These are phyloP conservation scores for Blastomyces parvus DNA, from an alignment of 2,329 filamentous ascomycete genomes.

Conservation along the genomic window DNA sequence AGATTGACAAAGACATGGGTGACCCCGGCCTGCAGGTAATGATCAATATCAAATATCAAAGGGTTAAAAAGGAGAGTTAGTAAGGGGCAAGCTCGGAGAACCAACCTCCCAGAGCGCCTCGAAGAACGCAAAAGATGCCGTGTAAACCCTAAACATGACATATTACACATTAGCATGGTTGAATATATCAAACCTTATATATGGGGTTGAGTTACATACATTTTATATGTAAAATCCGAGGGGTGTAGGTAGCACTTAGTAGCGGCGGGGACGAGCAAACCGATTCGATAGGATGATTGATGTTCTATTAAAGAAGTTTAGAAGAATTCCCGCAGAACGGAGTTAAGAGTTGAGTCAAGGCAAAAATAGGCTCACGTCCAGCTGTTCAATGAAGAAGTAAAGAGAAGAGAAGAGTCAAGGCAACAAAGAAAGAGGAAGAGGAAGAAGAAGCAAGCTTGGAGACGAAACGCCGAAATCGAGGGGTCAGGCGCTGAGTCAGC, in stretches of 20 bases:
- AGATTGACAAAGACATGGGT: slow-evolving; percentile 46
- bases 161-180: not conserved
- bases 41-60: slow-evolving; percentile 7
- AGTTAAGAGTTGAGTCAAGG: not conserved
- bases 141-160: slow-evolving; percentile 40
- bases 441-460: not conserved
- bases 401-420: not conserved
- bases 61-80: not conserved
- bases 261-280: not conserved
- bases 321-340: not conserved
- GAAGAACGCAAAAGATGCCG: slow-evolving; percentile 71
- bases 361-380: not conserved
- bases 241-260: not conserved
- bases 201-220: not conserved
- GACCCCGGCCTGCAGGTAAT: slow-evolving; percentile 36
- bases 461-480: not conserved
- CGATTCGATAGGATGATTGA: too few species aligned
- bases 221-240: not conserved
- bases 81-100: slow-evolving; percentile 26
- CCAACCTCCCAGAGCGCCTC: slow-evolving; percentile 67
- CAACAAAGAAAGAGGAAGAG: not conserved
- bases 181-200: not conserved
- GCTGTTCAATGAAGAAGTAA: not conserved
- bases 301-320: not conserved
- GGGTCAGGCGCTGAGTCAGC: slow-evolving; percentile 1